phyloP scores from a whole-genome alignment of 2,329 filamentous ascomycete genomes.

The Lachnellula hyalina region DNA sequence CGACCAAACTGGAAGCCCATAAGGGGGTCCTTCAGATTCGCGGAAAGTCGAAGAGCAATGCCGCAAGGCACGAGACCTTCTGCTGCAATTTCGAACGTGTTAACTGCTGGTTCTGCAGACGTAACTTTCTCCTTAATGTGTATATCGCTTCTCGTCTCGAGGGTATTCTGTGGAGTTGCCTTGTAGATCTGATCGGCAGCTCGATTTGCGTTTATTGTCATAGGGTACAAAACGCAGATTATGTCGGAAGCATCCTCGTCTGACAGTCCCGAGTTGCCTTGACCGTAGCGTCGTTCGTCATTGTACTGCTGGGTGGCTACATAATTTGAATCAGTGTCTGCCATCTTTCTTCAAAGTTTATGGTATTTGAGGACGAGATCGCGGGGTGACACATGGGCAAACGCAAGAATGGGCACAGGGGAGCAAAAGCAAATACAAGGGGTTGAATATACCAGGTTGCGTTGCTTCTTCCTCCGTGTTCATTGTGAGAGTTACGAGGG shows the following conservation, averaged over 20 bases:
- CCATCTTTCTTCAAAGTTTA: constrained; percentile 1
- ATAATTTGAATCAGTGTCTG: constrained; percentile 16
- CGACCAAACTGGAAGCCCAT: constrained; percentile 85
- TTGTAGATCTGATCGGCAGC: constrained; percentile 53
- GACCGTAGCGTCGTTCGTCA: constrained; percentile 73
- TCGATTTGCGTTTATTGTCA: constrained; percentile 63
- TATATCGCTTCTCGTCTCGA: constrained; percentile 44
- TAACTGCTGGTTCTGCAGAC: constrained; percentile 2
- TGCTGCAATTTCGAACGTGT: constrained; percentile 18
- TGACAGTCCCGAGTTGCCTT: constrained; percentile 76
- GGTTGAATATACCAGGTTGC: constrained; percentile 25
- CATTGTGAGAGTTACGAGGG: constrained; percentile 3
- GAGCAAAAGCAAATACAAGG: constrained; percentile 1
- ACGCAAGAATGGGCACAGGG: background rate
- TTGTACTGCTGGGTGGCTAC: constrained; percentile 72
- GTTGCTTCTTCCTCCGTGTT: constrained; percentile 28
- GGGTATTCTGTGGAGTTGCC: constrained; percentile 52
- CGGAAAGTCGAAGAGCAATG: constrained; percentile 76
- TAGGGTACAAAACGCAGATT: constrained; percentile 80
- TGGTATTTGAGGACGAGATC: background rate
- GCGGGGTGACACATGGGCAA: background rate
- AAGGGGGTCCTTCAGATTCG: constrained; percentile 59
- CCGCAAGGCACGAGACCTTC: constrained; percentile 40
- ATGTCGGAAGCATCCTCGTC: constrained; percentile 84
- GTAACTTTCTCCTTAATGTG: constrained; percentile 22